A percentile compares a stretch with the other conserved stretches of the same genome.
Conservation (phyloP, 345 rosid genomes). For the Bruguiera parviflora region DNA sequence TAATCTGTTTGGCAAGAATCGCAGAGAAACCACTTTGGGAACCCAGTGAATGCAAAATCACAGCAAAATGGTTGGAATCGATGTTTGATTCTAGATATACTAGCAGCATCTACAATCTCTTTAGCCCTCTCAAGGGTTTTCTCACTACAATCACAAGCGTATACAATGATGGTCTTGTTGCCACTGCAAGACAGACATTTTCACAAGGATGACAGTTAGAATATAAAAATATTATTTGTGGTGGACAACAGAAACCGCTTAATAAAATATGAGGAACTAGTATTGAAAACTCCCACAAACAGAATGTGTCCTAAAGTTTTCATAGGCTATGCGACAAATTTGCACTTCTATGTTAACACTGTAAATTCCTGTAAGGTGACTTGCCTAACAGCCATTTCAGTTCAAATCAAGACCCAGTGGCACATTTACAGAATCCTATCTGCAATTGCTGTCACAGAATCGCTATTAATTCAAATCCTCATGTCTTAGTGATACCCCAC, state of each 20-base stretch:
- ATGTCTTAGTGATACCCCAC: too few relatives aligned
- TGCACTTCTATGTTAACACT: too few relatives aligned
- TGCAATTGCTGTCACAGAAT: too few relatives aligned
- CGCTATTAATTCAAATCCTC: too few relatives aligned
- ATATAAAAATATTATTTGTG: background rate
- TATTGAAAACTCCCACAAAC: too few relatives aligned
- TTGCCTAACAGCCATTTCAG: too few relatives aligned
- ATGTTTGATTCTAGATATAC: conserved; percentile 14
- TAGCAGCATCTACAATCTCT: conserved; percentile 38
- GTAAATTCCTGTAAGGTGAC: too few relatives aligned
- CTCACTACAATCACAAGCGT: conserved; percentile 83
- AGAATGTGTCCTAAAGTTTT: too few relatives aligned
- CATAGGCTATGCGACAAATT: too few relatives aligned
- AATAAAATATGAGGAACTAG: background rate
- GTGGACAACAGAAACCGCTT: background rate
- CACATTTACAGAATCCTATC: too few relatives aligned
- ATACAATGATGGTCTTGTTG: conserved; percentile 47
- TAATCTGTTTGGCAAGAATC: conserved; percentile 37
- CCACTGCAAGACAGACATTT: conserved; percentile 42
- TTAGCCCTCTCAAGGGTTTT: conserved; percentile 66
- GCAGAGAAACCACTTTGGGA: conserved; percentile 65
- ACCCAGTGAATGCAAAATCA: conserved; percentile 55
- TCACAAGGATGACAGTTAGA: background rate
- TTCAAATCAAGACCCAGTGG: too few relatives aligned
- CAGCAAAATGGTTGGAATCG: conserved; percentile 59